These are phyloP conservation scores for Protomyces pachydermus DNA, from an alignment of 1,139 yeast genomes.

Conservation along the genomic window DNA sequence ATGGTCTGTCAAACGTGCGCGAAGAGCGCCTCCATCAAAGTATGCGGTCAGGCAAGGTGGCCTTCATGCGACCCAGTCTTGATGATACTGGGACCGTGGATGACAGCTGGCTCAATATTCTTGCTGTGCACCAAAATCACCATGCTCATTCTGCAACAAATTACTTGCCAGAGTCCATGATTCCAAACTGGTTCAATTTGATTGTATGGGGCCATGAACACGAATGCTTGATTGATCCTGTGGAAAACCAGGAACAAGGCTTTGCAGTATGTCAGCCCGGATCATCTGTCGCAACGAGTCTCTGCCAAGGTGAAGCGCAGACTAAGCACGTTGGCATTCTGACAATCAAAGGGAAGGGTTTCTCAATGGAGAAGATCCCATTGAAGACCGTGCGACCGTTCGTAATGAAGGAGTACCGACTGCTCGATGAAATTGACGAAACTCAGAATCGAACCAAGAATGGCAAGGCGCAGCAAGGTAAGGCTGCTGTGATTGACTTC, in stretches of 20 bases:
- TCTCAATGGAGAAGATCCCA: slow-evolving; percentile 59
- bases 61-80: slow-evolving; percentile 65
- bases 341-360: slow-evolving; percentile 56
- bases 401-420: slow-evolving; percentile 58
- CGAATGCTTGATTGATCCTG: slow-evolving; percentile 76
- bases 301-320: slow-evolving; percentile 77
- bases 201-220: slow-evolving; percentile 98
- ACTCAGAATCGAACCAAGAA: slow-evolving; percentile 39
- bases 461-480: slow-evolving; percentile 46
- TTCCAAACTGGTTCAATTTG: slow-evolving; percentile 76
- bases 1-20: slow-evolving; percentile 82
- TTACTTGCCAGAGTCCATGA: slow-evolving; percentile 73
- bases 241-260: slow-evolving; percentile 58
- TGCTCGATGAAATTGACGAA: slow-evolving; percentile 57
- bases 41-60: slow-evolving; percentile 73
- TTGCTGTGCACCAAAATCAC: slow-evolving; percentile 89
- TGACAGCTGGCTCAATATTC: slow-evolving; percentile 72
- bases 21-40: slow-evolving; percentile 84
- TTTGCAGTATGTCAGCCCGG: slow-evolving; percentile 90
- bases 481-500: slow-evolving; percentile 57
- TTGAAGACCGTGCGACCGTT: slow-evolving; percentile 79
- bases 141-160: slow-evolving; percentile 74
- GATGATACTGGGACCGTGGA: slow-evolving; percentile 39
- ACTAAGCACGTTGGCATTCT: slow-evolving; percentile 69
- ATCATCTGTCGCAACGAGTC: slow-evolving; percentile 86